Evolutionary conservation across 1,139 yeast genomes (phyloP).

Genomic region (Diutina neorugosa): DNA sequence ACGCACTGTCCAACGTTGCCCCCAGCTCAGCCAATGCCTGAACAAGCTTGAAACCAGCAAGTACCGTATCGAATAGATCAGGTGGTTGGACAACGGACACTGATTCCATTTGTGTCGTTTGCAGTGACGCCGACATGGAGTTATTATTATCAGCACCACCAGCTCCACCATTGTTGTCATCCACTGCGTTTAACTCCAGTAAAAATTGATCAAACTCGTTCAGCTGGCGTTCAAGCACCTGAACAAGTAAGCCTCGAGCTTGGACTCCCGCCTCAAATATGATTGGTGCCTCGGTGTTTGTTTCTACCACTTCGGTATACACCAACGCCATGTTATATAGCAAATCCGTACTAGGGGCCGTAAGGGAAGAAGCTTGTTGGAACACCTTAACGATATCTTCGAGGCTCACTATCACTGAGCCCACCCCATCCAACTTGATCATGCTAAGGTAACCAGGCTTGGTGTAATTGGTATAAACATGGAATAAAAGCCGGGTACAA

Average conservation of each 20-base stretch:
- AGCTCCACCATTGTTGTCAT: slow-evolving; percentile 5
- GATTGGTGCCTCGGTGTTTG: slow-evolving; percentile 9
- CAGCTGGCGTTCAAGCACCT: slow-evolving; percentile 10
- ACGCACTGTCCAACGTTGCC: background rate
- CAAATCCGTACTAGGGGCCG: slow-evolving; percentile 5
- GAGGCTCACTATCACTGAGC: slow-evolving; percentile 29
- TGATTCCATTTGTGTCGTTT: background rate
- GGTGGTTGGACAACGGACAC: background rate
- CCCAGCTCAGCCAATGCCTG: slow-evolving; percentile 14
- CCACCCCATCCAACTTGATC: slow-evolving; percentile 30
- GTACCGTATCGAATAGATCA: slow-evolving; percentile 26
- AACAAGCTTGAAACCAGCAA: slow-evolving; percentile 18
- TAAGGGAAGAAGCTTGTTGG: slow-evolving; percentile 20
- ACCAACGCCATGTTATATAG: slow-evolving; percentile 33
- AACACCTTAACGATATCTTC: slow-evolving; percentile 23
- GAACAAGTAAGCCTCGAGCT: slow-evolving; percentile 11
- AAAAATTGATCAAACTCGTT: slow-evolving; percentile 17
- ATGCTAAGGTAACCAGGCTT: background rate
- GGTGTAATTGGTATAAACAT: slow-evolving; percentile 31
- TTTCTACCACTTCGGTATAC: slow-evolving; percentile 35
- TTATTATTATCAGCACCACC: background rate
- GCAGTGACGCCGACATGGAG: background rate
- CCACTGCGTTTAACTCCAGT: slow-evolving; percentile 13
- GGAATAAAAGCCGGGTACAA: slow-evolving; percentile 34
- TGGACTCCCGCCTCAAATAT: slow-evolving; percentile 12